Evolutionary conservation across 139 green algal species (phyloP), one percentile per base, ranked within the genome.

Genomic region (Chlorella sp.): DNA sequence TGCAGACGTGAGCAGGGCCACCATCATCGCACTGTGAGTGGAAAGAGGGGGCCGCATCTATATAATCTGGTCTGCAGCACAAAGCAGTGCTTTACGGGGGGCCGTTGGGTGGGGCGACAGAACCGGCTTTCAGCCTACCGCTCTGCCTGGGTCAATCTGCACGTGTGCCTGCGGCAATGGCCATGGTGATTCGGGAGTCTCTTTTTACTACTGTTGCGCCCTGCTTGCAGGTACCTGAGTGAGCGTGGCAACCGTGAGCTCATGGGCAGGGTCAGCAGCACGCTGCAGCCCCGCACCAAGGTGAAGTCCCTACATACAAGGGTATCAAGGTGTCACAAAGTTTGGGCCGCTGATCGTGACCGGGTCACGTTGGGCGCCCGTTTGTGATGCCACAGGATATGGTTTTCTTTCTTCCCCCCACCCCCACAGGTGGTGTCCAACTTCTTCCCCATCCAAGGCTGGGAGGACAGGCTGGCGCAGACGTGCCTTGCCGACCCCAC

Each of bases 191-290:
- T 61, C 5, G 5, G n/a, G 2, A 17, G 5, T 20, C 27, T 31
- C 17, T 60, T 33, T 66, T 65, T n/a, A 32, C 1, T 65, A 26
- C 2, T 35, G 29, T 20, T 65, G 30, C 2, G 2, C 17, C 30
- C 70, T 50, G 5, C 0, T 6, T 1, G 42, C 71, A 77, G 71
- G 33, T 85, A 85, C 36, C 51, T 85, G 24, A 77, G 70, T 31
- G 79, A 85, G 29, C 67, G 59, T n/a, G 79, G 79, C 61, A 85
- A 85, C 36, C n/a, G 2, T 23, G 33, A 70, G 30, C 75, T 85
- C 34, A 63, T 85, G 24, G n/a, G 27, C 0, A 62, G 34, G 3
- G 36, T 85, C 30, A 10, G 23, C 2, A 49, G 60, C 2, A 64
- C 27, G 2, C 51, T 85, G 29, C 51, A 30, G 1, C 79, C 79